Conservation (phyloP, 768 basidiomycete genomes). For the Xerocomus potaroensis region DNA sequence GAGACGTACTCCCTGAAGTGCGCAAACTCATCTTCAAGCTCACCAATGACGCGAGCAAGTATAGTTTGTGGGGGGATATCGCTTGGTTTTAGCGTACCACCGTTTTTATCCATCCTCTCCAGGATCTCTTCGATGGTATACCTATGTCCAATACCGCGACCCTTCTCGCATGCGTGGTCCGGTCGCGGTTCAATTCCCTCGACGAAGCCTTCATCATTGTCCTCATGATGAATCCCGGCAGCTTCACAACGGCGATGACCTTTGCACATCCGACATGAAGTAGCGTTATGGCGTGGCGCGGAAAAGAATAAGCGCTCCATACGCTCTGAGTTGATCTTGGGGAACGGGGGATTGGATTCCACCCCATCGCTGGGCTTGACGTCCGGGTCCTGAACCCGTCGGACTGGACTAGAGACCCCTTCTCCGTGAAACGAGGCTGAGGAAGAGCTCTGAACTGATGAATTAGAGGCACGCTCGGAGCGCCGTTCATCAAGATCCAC, state of each 20-base stretch:
- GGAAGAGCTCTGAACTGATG: slow-evolving; percentile 19
- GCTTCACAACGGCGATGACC: slow-evolving; percentile 32
- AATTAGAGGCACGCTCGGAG: slow-evolving; percentile 41
- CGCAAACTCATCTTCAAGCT: slow-evolving; percentile 92
- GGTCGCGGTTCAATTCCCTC: slow-evolving; percentile 6
- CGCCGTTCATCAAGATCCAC: slow-evolving; percentile 65
- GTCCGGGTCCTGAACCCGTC: slow-evolving; percentile 1
- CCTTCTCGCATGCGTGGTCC: not conserved
- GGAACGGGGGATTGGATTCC: slow-evolving; percentile 53
- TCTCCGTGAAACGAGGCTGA: slow-evolving; percentile 4
- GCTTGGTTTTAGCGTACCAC: slow-evolving; percentile 25
- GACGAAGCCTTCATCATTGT: slow-evolving; percentile 15
- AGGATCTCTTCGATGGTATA: slow-evolving; percentile 24
- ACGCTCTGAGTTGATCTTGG: slow-evolving; percentile 73
- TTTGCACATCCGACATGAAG: slow-evolving; percentile 62
- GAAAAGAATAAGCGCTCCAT: slow-evolving; percentile 81
- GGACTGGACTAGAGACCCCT: not conserved
- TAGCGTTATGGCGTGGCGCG: slow-evolving; percentile 68
- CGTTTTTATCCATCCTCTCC: slow-evolving; percentile 24
- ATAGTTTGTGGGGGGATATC: slow-evolving; percentile 81
- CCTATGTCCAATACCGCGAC: slow-evolving; percentile 3
- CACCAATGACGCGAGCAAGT: slow-evolving; percentile 73
- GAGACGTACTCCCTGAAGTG: slow-evolving; percentile 84
- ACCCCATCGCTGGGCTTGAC: slow-evolving; percentile 28
- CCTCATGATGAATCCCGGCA: not conserved